phyloP scores from a whole-genome alignment of 352 stramenopile genomes.

The Phytophthora agathidicida region DNA sequence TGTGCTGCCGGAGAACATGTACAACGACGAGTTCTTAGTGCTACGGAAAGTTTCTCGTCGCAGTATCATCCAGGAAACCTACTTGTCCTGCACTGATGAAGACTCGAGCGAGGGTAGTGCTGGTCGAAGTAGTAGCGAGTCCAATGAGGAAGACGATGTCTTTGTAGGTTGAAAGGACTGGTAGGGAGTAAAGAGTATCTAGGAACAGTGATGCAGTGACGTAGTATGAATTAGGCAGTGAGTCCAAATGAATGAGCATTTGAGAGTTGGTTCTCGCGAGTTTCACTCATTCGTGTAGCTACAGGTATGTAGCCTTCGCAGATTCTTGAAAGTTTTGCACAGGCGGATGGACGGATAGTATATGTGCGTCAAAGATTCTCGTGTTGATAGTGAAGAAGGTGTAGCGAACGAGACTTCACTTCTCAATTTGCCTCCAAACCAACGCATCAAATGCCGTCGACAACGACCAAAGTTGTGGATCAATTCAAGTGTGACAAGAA shows the following conservation, averaged over 20 bases:
- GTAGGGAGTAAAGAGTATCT: background rate
- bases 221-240: background rate
- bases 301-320: background rate
- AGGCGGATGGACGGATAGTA: too few relatives aligned
- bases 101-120: constrained; percentile 6
- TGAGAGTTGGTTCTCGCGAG: too few relatives aligned
- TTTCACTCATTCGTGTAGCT: too few relatives aligned
- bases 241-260: too few relatives aligned
- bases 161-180: constrained; percentile 1
- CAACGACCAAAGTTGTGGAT: constrained; percentile 1
- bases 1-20: background rate
- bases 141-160: constrained; percentile 4
- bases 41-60: constrained; percentile 10
- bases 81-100: constrained; percentile 14
- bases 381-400: background rate
- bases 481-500: background rate
- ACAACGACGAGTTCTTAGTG: constrained; percentile 27
- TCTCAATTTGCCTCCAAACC: background rate
- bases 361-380: constrained; percentile 1
- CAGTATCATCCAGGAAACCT: constrained; percentile 25
- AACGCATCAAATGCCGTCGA: background rate
- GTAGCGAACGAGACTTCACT: background rate
- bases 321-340: background rate
- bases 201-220: background rate
- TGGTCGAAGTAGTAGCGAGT: constrained; percentile 7